Percentiles rank a stretch among this genome's conserved stretches.
phyloP scores from a whole-genome alignment of 495 filamentous ascomycete genomes.

The Aspergillus kassunensis region DNA sequence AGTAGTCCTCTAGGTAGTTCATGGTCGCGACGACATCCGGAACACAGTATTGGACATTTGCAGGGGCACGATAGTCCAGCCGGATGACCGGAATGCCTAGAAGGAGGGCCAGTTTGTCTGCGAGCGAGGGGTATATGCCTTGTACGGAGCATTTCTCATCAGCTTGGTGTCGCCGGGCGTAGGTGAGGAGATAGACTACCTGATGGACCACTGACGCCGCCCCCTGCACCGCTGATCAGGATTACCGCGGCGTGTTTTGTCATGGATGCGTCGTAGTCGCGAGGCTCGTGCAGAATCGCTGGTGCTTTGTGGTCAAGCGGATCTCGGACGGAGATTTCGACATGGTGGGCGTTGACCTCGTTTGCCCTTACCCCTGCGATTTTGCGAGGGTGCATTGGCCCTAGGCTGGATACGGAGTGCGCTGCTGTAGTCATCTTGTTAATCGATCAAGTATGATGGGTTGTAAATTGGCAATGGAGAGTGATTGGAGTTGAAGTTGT shows the following conservation, averaged over 20 bases:
- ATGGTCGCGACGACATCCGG: slow-evolving; percentile 36
- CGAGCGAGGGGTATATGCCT: slow-evolving; percentile 39
- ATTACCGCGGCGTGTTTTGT: slow-evolving; percentile 32
- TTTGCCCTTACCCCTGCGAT: slow-evolving; percentile 16
- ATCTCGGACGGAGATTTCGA: slow-evolving; percentile 24
- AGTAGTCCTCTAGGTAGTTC: slow-evolving; percentile 32
- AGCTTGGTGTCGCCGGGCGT: neutral
- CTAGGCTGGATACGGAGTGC: slow-evolving; percentile 12
- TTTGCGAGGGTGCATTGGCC: slow-evolving; percentile 25
- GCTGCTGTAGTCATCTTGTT: slow-evolving; percentile 9
- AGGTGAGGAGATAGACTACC: slow-evolving; percentile 15
- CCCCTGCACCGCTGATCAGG: slow-evolving; percentile 41
- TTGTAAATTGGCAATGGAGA: neutral
- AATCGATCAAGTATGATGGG: neutral
- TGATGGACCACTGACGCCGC: slow-evolving; percentile 40
- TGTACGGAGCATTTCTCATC: neutral
- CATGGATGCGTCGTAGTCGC: slow-evolving; percentile 14
- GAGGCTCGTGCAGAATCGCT: slow-evolving; percentile 26
- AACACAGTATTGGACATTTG: slow-evolving; percentile 28
- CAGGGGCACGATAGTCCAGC: slow-evolving; percentile 41
- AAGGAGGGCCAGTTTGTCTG: slow-evolving; percentile 38
- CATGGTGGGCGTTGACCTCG: slow-evolving; percentile 17
- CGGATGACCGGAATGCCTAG: slow-evolving; percentile 35
- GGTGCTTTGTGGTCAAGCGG: slow-evolving; percentile 26
- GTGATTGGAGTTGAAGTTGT: no score